These are phyloP conservation scores for Cyclanthera cordifolia DNA, from an alignment of 306 rosid species.

Conservation along the genomic window DNA sequence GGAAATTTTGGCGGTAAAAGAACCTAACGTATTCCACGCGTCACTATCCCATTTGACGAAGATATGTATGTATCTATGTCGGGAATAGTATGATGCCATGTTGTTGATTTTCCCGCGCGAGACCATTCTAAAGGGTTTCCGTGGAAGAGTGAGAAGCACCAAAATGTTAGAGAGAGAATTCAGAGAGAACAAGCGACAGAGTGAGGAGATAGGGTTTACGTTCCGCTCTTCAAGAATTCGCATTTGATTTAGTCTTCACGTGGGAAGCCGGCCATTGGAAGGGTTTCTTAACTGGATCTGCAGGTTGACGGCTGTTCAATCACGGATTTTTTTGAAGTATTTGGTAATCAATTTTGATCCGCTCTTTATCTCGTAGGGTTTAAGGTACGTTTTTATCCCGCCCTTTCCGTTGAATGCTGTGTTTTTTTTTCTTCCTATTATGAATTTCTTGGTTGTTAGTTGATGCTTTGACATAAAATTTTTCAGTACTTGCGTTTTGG, in stretches of 20 bases:
- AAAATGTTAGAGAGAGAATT: slow-evolving; percentile 23
- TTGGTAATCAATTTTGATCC: not conserved
- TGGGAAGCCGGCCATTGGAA: slow-evolving; percentile 11
- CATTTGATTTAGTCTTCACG: slow-evolving; percentile 1
- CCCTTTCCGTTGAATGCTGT: not conserved
- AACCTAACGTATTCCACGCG: slow-evolving; percentile 15
- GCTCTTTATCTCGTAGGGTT: not conserved
- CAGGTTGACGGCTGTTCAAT: slow-evolving; percentile 6
- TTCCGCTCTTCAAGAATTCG: not conserved
- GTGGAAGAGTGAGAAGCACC: slow-evolving; percentile 14
- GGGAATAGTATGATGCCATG: slow-evolving; percentile 15
- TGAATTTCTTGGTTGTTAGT: not conserved
- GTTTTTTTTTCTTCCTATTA: not conserved
- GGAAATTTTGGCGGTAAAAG: slow-evolving; percentile 44
- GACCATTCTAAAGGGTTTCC: slow-evolving; percentile 10
- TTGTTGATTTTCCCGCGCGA: slow-evolving; percentile 45
- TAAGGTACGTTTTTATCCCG: not conserved
- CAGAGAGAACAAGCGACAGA: slow-evolving; percentile 10
- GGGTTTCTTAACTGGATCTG: slow-evolving; percentile 18
- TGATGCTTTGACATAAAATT: not conserved
- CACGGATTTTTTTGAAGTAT: slow-evolving; percentile 15
- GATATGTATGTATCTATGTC: slow-evolving; percentile 20
- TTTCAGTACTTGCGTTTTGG: not conserved
- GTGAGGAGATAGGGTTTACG: slow-evolving; percentile 20
- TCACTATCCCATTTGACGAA: not conserved